These are phyloP conservation scores for Jatropha multifida DNA, from an alignment of 441 rosid genomes.

Conservation along the genomic window DNA sequence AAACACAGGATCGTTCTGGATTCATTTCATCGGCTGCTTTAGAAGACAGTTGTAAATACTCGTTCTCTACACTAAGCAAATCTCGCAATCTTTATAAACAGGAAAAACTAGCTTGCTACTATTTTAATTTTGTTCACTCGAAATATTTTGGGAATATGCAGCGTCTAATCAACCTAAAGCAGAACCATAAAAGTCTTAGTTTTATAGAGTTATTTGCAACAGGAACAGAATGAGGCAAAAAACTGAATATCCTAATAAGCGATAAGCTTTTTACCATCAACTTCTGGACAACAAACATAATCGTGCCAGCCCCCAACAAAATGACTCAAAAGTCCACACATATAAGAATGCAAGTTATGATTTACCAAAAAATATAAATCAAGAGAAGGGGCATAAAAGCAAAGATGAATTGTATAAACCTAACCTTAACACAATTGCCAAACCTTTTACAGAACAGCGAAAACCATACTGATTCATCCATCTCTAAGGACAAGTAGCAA, in stretches of 20 bases:
- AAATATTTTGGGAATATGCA: neutral
- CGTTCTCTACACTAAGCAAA: neutral
- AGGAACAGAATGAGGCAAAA: neutral
- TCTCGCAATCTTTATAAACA: neutral
- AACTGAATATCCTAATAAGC: neutral
- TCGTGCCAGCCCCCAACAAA: neutral
- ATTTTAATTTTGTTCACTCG: neutral
- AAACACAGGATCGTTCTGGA: neutral
- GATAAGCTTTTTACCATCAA: neutral
- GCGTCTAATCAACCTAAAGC: too few species aligned
- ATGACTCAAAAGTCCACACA: neutral
- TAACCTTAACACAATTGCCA: neutral
- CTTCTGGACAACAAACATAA: neutral
- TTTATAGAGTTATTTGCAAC: neutral
- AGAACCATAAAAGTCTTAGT: neutral
- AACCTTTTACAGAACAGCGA: neutral
- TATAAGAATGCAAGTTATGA: neutral
- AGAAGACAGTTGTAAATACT: neutral
- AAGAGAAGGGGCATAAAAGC: neutral
- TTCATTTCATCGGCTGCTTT: constrained; percentile 3
- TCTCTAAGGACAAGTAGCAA: too few species aligned
- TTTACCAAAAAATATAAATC: neutral
- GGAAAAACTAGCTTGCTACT: neutral
- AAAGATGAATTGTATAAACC: neutral
- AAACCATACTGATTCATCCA: neutral